phyloP scores from a whole-genome alignment of 1,139 yeast species.

The Barnettozyma hawaiiensis region DNA sequence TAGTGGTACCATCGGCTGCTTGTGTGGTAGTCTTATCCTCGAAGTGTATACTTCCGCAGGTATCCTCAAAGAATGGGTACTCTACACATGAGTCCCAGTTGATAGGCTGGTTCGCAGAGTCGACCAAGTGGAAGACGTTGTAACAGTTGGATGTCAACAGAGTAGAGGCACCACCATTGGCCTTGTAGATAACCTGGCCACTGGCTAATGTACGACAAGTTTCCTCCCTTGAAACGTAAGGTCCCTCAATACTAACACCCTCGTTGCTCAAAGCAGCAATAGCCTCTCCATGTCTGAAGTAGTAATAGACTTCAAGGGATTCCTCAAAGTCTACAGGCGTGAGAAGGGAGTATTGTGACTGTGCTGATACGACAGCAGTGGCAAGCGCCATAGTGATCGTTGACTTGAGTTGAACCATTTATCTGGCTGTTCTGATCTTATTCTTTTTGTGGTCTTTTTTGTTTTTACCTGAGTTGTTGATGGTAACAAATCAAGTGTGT shows the following conservation, averaged over 20 bases:
- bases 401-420: constrained; percentile 8
- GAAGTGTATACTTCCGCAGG: constrained; percentile 10
- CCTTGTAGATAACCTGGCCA: constrained; percentile 21
- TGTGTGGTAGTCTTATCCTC: background rate
- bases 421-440: too few relatives aligned
- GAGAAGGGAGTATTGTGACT: constrained; percentile 9
- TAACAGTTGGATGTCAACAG: constrained; percentile 23
- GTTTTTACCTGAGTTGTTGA: too few relatives aligned
- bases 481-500: too few relatives aligned
- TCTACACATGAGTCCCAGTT: constrained; percentile 23
- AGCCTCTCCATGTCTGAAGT: constrained; percentile 19
- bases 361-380: constrained; percentile 14
- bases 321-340: constrained; percentile 15
- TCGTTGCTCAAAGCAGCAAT: constrained; percentile 8
- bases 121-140: constrained; percentile 20
- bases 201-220: constrained; percentile 15
- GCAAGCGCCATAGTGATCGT: background rate
- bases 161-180: constrained; percentile 12
- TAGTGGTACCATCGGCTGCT: too few relatives aligned
- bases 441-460: too few relatives aligned
- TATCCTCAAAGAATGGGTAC: constrained; percentile 20
- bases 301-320: constrained; percentile 18
- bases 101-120: constrained; percentile 11
- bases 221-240: constrained; percentile 11
- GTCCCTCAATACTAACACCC: constrained; percentile 18